Evolutionary conservation across 2,329 filamentous ascomycete species (phyloP), one percentile per base, ranked within the genome.

Genomic region (Penicillium glabrum): DNA sequence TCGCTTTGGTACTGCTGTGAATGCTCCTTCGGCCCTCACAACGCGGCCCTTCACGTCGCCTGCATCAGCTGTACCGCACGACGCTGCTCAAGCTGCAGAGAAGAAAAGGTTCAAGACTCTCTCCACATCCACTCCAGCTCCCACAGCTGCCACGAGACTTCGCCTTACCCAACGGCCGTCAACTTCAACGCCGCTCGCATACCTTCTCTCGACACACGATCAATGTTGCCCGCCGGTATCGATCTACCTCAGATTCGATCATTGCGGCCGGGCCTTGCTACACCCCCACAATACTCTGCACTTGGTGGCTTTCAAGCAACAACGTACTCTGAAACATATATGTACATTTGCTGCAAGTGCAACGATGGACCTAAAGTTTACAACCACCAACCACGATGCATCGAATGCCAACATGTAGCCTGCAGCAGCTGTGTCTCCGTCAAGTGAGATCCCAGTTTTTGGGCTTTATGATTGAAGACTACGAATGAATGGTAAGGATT

Each of bases 301-400:
- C 14, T 21, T 11, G 21, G 16, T n/a, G 27, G 45, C 57, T 48
- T 41, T 48, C 14, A 50, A 61, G 48, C 57, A 24, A 54, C 43
- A 9, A 35, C 49, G 44, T 58, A 63, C 49, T 39, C 48, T 24
- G 27, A 58, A 1, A 67, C 64, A 10, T 59, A 67, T 51, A 63
- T 74, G 59, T 77, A 74, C 46, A 66, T 73, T 53, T 77, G 75
- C 64, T 77, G 75, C 67, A 1, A 57, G 5, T 77, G 75, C 57
- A 39, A 65, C 1, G 74, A 77, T 43, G 75, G 75, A 0, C 75
- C 75, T 0, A 77, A 77, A 51, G 59, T 75, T 39, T 76, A 61
- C 59, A 62, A 71, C 11, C 44, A 57, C 29, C 72, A 77, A 44
- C 65, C 70, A 2, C 45, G 37, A 21, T 77, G 75, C 51, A 61